Conservation (phyloP, 305 asterid genomes). For the Striga hermonthica region DNA sequence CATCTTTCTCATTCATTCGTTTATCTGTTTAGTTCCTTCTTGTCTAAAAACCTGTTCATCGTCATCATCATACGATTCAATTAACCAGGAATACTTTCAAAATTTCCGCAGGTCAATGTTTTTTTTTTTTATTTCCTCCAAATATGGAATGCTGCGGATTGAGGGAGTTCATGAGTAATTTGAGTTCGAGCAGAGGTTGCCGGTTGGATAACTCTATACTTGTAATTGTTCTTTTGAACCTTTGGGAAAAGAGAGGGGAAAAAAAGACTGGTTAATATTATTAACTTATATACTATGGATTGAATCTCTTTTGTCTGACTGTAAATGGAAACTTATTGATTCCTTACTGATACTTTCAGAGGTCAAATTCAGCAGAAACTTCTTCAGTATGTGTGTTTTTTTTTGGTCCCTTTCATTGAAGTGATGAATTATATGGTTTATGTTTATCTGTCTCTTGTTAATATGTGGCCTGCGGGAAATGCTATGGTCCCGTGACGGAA, state of each 20-base stretch:
- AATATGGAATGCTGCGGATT: background rate
- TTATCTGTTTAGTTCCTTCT: background rate
- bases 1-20: too few relatives aligned
- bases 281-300: background rate
- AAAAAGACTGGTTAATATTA: background rate
- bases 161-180: too few relatives aligned
- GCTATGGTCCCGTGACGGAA: too few relatives aligned
- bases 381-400: too few relatives aligned
- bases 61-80: background rate
- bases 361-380: background rate
- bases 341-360: background rate
- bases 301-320: background rate
- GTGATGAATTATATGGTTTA: background rate
- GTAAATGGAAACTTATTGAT: conserved; percentile 5
- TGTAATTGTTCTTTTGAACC: too few relatives aligned
- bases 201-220: too few relatives aligned
- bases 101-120: background rate
- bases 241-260: too few relatives aligned
- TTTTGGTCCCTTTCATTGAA: too few relatives aligned
- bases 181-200: too few relatives aligned
- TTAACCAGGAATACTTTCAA: background rate
- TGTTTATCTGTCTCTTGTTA: background rate
- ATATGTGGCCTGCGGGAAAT: too few relatives aligned
- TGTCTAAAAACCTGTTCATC: background rate
- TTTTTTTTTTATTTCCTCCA: background rate